phyloP scores from a whole-genome alignment of 2,329 filamentous ascomycete species.

The Cercospora zeina region DNA sequence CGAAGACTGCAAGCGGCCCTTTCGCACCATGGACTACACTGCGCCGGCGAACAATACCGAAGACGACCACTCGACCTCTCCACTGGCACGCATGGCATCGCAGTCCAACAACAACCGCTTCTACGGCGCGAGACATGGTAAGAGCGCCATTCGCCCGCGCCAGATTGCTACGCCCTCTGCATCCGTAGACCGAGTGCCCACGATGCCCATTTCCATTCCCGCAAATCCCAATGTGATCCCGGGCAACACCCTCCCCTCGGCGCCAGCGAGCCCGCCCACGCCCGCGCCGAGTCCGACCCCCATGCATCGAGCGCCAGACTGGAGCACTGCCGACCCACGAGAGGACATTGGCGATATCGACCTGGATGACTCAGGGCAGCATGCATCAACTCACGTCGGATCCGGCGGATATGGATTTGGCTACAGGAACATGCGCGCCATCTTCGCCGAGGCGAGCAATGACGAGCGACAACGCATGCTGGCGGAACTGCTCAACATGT shows the following conservation, averaged over 20 bases:
- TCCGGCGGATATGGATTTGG: constrained; percentile 38
- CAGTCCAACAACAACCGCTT: constrained; percentile 39
- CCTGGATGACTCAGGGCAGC: constrained; percentile 33
- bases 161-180: constrained; percentile 48
- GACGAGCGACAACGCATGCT: constrained; percentile 77
- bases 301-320: constrained; percentile 65
- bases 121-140: constrained; percentile 37
- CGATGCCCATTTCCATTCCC: constrained; percentile 49
- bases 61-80: constrained; percentile 28
- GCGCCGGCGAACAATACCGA: constrained; percentile 12
- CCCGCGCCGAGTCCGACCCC: constrained; percentile 66
- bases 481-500: constrained; percentile 86
- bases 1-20: background rate
- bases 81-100: constrained; percentile 37
- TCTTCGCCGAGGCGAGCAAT: constrained; percentile 76
- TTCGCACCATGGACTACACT: background rate
- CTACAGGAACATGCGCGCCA: constrained; percentile 72
- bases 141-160: constrained; percentile 45
- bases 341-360: constrained; percentile 68
- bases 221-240: constrained; percentile 54
- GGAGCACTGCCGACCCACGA: constrained; percentile 74
- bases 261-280: constrained; percentile 66
- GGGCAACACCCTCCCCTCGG: constrained; percentile 63
- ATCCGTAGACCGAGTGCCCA: constrained; percentile 33
- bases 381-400: constrained; percentile 30